phyloP scores from a whole-genome alignment of 2,329 filamentous ascomycete species.

The Fusarium subglutinans region DNA sequence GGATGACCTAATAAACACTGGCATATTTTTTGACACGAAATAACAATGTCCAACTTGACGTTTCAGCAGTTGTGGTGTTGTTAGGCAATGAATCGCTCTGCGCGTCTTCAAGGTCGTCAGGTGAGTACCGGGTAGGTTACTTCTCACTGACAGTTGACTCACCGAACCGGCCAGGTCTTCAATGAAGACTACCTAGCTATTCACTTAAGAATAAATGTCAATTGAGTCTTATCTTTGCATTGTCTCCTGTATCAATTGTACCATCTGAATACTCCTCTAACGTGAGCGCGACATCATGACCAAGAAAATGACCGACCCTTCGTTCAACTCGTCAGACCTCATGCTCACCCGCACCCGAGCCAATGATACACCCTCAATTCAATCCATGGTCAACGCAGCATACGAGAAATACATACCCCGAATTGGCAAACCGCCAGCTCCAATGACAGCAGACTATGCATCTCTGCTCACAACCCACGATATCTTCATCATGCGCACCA shows the following conservation, averaged over 20 bases:
- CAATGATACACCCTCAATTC: slow-evolving; percentile 42
- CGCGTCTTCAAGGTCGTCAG: neutral
- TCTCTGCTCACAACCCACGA: slow-evolving; percentile 41
- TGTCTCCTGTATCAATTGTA: accelerated
- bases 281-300: neutral
- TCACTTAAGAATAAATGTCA: neutral
- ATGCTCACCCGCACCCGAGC: neutral
- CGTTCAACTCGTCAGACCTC: neutral
- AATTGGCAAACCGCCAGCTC: slow-evolving; percentile 48
- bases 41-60: accelerated
- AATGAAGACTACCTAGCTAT: neutral
- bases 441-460: slow-evolving; percentile 49
- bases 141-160: neutral
- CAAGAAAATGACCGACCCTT: neutral
- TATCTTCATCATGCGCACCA: slow-evolving; percentile 38
- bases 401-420: slow-evolving; percentile 49
- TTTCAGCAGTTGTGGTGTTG: accelerated
- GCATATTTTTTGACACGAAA: accelerated
- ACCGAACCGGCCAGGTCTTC: neutral
- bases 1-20: accelerated
- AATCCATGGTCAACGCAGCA: slow-evolving; percentile 43
- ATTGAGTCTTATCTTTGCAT: accelerated
- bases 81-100: accelerated
- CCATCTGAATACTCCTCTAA: accelerated
- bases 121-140: neutral